Evolutionary conservation across 2,329 filamentous ascomycete genomes (phyloP), one percentile per base, ranked within the genome.

Genomic region (Diplocarpon mali): DNA sequence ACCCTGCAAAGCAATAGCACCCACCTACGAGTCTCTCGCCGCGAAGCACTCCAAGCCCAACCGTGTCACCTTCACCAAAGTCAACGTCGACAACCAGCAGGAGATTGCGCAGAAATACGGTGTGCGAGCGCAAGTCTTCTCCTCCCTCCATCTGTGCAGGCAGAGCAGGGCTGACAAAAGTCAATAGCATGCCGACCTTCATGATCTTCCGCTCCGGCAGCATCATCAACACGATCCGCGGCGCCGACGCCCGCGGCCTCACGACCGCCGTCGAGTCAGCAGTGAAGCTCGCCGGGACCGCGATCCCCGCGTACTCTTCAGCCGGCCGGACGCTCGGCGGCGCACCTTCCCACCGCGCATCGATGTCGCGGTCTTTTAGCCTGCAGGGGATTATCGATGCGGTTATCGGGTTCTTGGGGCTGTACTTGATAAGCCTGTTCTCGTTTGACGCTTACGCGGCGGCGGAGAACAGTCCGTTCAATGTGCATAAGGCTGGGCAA

Each of bases 1-100:
- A 45, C 88, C 90, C 60, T 95, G 89, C 76, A 93, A 93, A 68
- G 77, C 83, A 62, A 93, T 96, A 54, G 85, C 85, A 40, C 90
- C 90, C 15, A 77, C 85, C 46, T 96, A 93, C 65, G 86, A 95
- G 61, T 78, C 82, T 57, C 80, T 96, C 47, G 78, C 88, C 38
- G 72, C 74, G 47, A 83, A 90, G 63, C 78, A 92, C 60, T 80
- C 87, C 39, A 80, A 87, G 53, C 81, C 87, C 13, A 82, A 83
- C 60, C 80, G 80, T 61, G 83, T 96, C 59, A 84, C 85, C 38
- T 98, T 96, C 63, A 80, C 79, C 60, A 96, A 95, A 68, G 78
- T 96, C 69, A 83, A 96, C 69, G 86, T 89, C 60, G 89, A 95
- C 61, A 71, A 73, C 55, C 87, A 94, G 64, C 73, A 80, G 54